These are phyloP conservation scores for Albifimbria verrucaria DNA, from an alignment of 2,329 filamentous ascomycete genomes.

Conservation along the genomic window DNA sequence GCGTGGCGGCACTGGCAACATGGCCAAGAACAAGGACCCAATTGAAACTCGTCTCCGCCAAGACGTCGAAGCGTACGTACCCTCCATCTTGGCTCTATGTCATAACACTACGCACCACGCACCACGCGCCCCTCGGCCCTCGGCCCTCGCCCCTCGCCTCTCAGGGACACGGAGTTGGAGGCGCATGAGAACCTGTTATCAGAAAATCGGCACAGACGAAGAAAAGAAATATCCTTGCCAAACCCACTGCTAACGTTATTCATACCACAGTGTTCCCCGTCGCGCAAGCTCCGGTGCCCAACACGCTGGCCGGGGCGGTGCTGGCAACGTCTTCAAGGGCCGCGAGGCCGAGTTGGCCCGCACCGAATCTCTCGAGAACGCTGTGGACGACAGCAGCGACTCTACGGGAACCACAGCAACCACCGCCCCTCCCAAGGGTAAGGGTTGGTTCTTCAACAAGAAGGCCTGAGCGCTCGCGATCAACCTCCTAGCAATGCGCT, in stretches of 20 bases:
- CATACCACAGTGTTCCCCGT: conserved; percentile 46
- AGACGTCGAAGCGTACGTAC: conserved; percentile 70
- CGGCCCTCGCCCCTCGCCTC: neutral
- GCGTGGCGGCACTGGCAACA: conserved; percentile 84
- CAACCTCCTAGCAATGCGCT: neutral
- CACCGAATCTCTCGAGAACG: conserved; percentile 27
- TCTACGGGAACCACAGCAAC: too few relatives aligned
- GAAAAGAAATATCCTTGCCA: neutral
- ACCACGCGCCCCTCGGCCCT: too few relatives aligned
- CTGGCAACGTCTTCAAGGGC: conserved; percentile 64
- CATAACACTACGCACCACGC: too few relatives aligned
- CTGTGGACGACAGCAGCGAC: conserved; percentile 26
- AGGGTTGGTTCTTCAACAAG: conserved; percentile 48
- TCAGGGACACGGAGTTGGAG: neutral
- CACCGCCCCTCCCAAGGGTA: conserved; percentile 37
- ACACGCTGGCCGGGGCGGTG: conserved; percentile 71
- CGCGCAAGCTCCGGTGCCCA: conserved; percentile 56
- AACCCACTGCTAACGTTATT: conserved; percentile 6
- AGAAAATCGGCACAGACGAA: too few relatives aligned
- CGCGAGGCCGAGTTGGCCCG: conserved; percentile 32
- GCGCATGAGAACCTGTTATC: neutral
- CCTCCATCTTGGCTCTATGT: conserved; percentile 15
- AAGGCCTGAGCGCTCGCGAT: conserved; percentile 31
- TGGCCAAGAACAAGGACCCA: conserved; percentile 71
- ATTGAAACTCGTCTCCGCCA: conserved; percentile 74